A percentile compares a stretch with the other conserved stretches of the same genome.
phyloP scores from a whole-genome alignment of 202 grass and related monocot species.

The Setaria viridis region DNA sequence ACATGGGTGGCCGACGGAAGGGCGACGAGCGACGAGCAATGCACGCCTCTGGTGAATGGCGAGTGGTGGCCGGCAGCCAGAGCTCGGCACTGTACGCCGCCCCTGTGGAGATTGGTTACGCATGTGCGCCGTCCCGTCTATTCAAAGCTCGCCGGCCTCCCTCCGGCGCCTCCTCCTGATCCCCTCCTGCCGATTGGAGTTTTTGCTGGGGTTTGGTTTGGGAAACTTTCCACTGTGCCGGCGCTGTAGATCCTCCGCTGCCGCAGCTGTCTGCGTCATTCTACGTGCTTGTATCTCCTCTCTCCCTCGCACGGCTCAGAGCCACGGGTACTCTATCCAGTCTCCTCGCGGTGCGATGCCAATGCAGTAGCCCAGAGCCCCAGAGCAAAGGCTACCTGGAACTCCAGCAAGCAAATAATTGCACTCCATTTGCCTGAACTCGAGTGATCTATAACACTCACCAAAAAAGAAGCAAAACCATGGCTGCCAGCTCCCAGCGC shows the following conservation, averaged over 20 bases:
- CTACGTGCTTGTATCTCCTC: background rate
- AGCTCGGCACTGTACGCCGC: constrained; percentile 19
- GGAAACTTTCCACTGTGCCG: background rate
- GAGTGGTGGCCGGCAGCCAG: background rate
- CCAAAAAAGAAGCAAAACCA: background rate
- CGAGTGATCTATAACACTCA: background rate
- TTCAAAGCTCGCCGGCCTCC: too few relatives aligned
- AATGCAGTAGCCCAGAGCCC: background rate
- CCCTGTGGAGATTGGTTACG: constrained; percentile 32
- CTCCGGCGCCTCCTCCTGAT: background rate
- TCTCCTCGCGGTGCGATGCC: background rate
- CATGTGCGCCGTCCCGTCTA: constrained; percentile 23
- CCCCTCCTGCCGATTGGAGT: too few relatives aligned
- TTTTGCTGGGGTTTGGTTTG: background rate
- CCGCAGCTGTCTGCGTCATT: background rate
- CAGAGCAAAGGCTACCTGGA: background rate
- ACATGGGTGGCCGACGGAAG: background rate
- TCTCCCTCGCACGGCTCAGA: too few relatives aligned
- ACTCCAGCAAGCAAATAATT: background rate
- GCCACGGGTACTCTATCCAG: too few relatives aligned
- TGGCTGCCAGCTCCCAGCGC: background rate
- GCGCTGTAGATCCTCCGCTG: background rate
- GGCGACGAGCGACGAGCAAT: too few relatives aligned
- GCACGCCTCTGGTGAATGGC: background rate
- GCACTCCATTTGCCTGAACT: background rate